A percentile compares a stretch with the other conserved stretches of the same genome.
Evolutionary conservation across 768 basidiomycete species (phyloP).

Genomic region (Pleurotus sapidus): DNA sequence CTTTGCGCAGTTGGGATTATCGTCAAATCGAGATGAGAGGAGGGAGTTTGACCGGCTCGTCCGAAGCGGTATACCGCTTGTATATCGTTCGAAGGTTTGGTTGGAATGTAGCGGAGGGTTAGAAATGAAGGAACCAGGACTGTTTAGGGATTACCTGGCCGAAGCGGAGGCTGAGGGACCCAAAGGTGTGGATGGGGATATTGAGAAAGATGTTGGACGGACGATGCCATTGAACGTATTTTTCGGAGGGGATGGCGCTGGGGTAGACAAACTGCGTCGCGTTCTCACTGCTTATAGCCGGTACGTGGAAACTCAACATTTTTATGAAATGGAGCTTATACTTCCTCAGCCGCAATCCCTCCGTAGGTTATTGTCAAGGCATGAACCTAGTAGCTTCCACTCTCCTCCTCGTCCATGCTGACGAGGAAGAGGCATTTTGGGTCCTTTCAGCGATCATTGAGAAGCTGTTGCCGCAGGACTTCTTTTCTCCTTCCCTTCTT

Average conservation of each 20-base stretch:
- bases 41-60: constrained; percentile 79
- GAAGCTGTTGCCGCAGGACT: constrained; percentile 84
- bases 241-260: constrained; percentile 95
- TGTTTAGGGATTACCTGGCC: constrained; percentile 82
- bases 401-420: constrained; percentile 85
- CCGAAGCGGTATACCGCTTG: constrained; percentile 84
- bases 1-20: constrained; percentile 83
- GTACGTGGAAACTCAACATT: constrained; percentile 39
- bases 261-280: constrained; percentile 86
- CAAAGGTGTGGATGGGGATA: constrained; percentile 65
- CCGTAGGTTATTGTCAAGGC: constrained; percentile 92
- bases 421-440: constrained; percentile 99
- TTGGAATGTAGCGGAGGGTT: constrained; percentile 90
- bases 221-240: constrained; percentile 95
- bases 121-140: constrained; percentile 89
- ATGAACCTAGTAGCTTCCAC: constrained; percentile 98
- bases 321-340: not conserved
- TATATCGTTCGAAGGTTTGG: constrained; percentile 87
- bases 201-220: constrained; percentile 93
- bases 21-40: constrained; percentile 73
- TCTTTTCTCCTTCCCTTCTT: constrained; percentile 89
- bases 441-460: constrained; percentile 87
- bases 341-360: constrained; percentile 73
- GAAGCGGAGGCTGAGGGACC: constrained; percentile 32
- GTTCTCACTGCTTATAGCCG: constrained; percentile 91